Evolutionary conservation across 2,329 filamentous ascomycete genomes (phyloP).

Genomic region (Xylariaceae sp.): DNA sequence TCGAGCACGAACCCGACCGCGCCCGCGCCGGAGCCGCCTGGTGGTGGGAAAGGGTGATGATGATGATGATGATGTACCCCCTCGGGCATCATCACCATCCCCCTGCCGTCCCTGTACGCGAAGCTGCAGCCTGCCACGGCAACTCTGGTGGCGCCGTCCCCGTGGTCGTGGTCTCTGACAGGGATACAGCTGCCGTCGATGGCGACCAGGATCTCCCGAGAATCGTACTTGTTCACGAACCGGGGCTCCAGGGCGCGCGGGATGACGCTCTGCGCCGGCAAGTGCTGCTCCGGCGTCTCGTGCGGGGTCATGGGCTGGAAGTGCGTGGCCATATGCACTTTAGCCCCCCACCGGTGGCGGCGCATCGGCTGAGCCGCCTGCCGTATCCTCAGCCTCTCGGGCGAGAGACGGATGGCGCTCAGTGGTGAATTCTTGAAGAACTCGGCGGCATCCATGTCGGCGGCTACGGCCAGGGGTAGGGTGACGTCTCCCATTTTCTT

Average conservation of each 20-base stretch:
- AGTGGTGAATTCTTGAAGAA: too few species aligned
- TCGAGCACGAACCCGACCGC: conserved; percentile 33
- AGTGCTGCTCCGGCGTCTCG: conserved; percentile 31
- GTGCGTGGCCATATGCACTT: too few species aligned
- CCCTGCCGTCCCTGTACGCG: conserved; percentile 23
- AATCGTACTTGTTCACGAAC: conserved; percentile 32
- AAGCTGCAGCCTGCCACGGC: conserved; percentile 27
- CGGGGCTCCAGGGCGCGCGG: conserved; percentile 26
- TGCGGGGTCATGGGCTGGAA: too few species aligned
- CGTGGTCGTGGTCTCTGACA: too few species aligned
- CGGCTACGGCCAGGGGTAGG: too few species aligned
- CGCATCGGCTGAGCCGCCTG: too few species aligned
- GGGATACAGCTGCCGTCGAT: conserved; percentile 38
- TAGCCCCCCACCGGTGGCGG: too few species aligned
- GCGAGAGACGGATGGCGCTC: too few species aligned
- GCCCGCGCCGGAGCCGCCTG: conserved; percentile 10
- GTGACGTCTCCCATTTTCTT: too few species aligned
- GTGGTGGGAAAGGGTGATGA: too few species aligned
- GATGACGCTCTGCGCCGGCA: conserved; percentile 29
- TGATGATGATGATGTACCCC: neutral
- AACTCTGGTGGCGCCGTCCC: conserved; percentile 26
- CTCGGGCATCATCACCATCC: conserved; percentile 6
- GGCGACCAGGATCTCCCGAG: conserved; percentile 35
- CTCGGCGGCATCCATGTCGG: too few species aligned
- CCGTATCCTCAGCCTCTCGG: too few species aligned